phyloP scores from a whole-genome alignment of 768 basidiomycete species.

The Strobilomyces dryophilus region DNA sequence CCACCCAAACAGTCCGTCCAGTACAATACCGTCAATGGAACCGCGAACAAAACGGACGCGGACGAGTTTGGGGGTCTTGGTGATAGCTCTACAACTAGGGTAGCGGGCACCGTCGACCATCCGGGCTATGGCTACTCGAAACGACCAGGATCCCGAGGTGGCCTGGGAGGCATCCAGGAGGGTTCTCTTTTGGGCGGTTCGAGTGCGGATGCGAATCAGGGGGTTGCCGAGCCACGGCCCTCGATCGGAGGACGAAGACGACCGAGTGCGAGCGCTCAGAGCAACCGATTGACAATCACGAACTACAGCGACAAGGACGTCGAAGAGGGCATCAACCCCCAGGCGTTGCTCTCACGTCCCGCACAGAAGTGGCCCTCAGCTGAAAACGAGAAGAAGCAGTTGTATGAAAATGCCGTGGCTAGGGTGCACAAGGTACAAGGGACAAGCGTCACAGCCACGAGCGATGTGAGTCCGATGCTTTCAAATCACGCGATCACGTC shows the following conservation, averaged over 20 bases:
- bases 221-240: conserved; percentile 6
- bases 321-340: conserved; percentile 29
- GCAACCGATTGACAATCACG: conserved; percentile 40
- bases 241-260: conserved; percentile 26
- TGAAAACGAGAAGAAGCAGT: conserved; percentile 42
- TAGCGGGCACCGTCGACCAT: conserved; percentile 24
- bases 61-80: conserved; percentile 23
- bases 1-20: conserved; percentile 21
- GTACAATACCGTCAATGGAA: conserved; percentile 28
- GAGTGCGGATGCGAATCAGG: conserved; percentile 2
- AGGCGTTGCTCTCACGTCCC: conserved; percentile 23
- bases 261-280: conserved; percentile 27
- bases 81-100: conserved; percentile 4
- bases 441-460: conserved; percentile 22
- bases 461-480: conserved; percentile 18
- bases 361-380: conserved; percentile 29
- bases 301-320: conserved; percentile 40
- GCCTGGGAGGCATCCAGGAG: conserved; percentile 26
- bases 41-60: conserved; percentile 6
- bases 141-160: conserved; percentile 14
- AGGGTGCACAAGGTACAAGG: conserved; percentile 39
- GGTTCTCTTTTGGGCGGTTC: conserved; percentile 1
- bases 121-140: conserved; percentile 22
- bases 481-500: neutral
- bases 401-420: conserved; percentile 38